Percentiles rank a stretch among this genome's conserved stretches.
These are phyloP conservation scores for Penicillium sclerotigenum DNA, from an alignment of 2,329 filamentous ascomycete genomes.

Conservation along the genomic window DNA sequence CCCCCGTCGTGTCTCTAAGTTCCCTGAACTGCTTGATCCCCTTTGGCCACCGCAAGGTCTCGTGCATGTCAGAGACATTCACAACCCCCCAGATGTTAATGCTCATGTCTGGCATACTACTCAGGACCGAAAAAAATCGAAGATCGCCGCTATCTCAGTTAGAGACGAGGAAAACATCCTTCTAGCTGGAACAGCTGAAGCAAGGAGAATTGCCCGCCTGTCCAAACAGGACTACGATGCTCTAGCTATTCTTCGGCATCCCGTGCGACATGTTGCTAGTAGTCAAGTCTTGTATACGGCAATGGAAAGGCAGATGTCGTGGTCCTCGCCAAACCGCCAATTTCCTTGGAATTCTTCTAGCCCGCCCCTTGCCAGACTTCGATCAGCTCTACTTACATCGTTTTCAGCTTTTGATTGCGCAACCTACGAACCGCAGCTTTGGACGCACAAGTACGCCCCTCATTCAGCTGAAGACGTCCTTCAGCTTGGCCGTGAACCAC, in stretches of 20 bases:
- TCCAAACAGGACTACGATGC: neutral
- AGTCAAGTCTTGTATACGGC: slow-evolving; percentile 29
- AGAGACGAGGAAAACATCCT: slow-evolving; percentile 35
- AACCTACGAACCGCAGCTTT: slow-evolving; percentile 68
- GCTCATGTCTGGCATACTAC: neutral
- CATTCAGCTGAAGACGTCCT: slow-evolving; percentile 66
- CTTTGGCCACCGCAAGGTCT: slow-evolving; percentile 41
- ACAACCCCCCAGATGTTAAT: neutral
- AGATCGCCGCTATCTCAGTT: slow-evolving; percentile 33
- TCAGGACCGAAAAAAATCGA: slow-evolving; percentile 38
- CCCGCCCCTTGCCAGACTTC: slow-evolving; percentile 59
- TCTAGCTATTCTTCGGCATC: slow-evolving; percentile 26
- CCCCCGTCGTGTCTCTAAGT: slow-evolving; percentile 25
- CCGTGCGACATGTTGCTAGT: slow-evolving; percentile 30
- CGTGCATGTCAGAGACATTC: slow-evolving; percentile 51
- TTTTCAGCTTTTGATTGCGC: slow-evolving; percentile 79
- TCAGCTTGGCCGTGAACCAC: slow-evolving; percentile 67
- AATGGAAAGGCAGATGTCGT: slow-evolving; percentile 31
- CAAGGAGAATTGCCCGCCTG: slow-evolving; percentile 5
- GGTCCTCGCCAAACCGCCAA: slow-evolving; percentile 4
- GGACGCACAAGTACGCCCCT: slow-evolving; percentile 85
- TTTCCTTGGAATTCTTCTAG: slow-evolving; percentile 41
- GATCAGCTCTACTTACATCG: slow-evolving; percentile 56
- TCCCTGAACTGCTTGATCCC: slow-evolving; percentile 33
- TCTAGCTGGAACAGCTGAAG: slow-evolving; percentile 13